Base-by-base conservation (phyloP, 345 rosid species). In the Tarenaya hassleriana region DNA sequence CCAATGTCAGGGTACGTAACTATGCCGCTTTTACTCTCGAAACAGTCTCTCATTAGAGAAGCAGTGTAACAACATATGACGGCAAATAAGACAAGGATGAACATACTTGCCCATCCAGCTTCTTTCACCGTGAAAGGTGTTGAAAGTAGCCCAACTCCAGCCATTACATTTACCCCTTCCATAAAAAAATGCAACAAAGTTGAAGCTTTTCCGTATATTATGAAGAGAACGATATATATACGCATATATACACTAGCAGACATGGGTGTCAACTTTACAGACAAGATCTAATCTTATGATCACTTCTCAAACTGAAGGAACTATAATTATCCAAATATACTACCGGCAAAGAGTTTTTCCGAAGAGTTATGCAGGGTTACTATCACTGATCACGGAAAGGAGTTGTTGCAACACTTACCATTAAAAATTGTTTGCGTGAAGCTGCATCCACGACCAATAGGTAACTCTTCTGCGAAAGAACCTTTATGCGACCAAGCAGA, bases 61-160 rank as follows among this genome's bases (percentile, higher is more conserved):
- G 96, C 96, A 12, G 96, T 91, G 68, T 87, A 91, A 62, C 86
- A 91, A 68, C 86, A 91, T 1, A 77, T 71, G 46, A 68, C 58
- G 2, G 84, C 80, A 50, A 91, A 81, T 21, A 77, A 13, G 19
- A 58, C 31, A 40, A 91, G 75, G 43, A 91, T 70, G 17, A 61
- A 42, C 70, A 84, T 59, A 78, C 90, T 75, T 41, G 76, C 78
- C 96, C 96, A 91, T 11, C 96, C 98, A 38, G 76, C 84, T 82
- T 81, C 72, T 73, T 64, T 78, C 50, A 84, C 68, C 9, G 98
- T 75, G 39, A 34, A 75, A 62, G 98, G 95, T 34, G 90, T 87
- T 8, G 98, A 91, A 1, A 87, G 84, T 56, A 91, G 74, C 53
- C 96, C 98, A 56, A 87, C 84, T 70, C 98, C 95, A 64, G 76